phyloP scores from a whole-genome alignment of 805 yeast genomes.

The Candida michaelii region DNA sequence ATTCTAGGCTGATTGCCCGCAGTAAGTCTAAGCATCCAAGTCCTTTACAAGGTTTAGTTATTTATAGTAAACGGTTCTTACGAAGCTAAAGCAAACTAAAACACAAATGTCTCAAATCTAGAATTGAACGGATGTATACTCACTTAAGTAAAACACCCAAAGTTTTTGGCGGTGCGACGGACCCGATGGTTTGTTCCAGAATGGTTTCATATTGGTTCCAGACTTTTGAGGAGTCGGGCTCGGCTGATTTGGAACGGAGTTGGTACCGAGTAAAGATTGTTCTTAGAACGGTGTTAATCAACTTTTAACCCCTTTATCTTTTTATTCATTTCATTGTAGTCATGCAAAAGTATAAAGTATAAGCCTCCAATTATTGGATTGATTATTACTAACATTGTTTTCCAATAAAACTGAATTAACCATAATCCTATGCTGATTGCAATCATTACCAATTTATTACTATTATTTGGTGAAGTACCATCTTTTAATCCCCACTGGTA shows the following conservation, averaged over 20 bases:
- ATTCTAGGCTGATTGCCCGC: too few relatives aligned
- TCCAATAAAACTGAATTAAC: constrained; percentile 1
- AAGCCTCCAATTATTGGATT: constrained; percentile 4
- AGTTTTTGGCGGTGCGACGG: not conserved
- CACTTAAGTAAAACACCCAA: not conserved
- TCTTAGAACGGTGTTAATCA: not conserved
- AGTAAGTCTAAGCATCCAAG: too few relatives aligned
- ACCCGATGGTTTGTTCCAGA: not conserved
- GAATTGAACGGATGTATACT: not conserved
- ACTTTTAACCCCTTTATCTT: constrained; percentile 3
- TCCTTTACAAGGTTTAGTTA: too few relatives aligned
- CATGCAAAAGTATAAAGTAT: constrained; percentile 2
- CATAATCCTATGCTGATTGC: not conserved
- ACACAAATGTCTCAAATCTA: not conserved
- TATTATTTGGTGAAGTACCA: not conserved
- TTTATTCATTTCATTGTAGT: constrained; percentile 1
- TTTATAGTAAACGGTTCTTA: too few relatives aligned
- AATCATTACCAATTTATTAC: not conserved
- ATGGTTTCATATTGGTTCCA: not conserved
- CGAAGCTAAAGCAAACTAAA: not conserved
- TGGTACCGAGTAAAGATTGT: not conserved
- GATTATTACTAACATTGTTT: not conserved
- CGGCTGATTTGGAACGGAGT: not conserved
- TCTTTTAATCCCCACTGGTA: not conserved
- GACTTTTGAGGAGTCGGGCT: not conserved